A percentile compares a stretch with the other conserved stretches of the same genome.
phyloP scores from a whole-genome alignment of 2,329 filamentous ascomycete genomes.

The Alternaria triticimaculans region DNA sequence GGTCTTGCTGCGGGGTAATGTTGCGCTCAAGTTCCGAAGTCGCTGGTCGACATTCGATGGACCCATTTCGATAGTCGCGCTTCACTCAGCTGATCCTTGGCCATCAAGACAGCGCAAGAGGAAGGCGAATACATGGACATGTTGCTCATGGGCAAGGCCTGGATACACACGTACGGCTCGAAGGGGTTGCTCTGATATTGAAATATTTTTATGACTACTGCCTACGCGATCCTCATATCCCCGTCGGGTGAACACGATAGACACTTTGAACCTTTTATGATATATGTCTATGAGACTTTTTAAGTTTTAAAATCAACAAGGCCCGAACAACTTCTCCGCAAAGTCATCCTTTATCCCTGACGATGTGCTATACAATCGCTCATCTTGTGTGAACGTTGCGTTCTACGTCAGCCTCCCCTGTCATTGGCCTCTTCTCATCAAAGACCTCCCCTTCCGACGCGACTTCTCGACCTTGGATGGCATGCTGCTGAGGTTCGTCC shows the following conservation, averaged over 20 bases:
- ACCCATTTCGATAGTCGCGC: neutral
- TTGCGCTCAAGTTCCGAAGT: neutral
- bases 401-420: neutral
- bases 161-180: neutral
- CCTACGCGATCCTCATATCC: no score
- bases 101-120: neutral
- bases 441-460: neutral
- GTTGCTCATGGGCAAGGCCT: neutral
- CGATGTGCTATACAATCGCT: no score
- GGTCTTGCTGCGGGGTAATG: neutral
- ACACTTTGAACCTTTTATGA: neutral
- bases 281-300: neutral
- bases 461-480: neutral
- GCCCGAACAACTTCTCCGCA: neutral
- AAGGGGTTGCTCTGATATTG: neutral
- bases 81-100: neutral
- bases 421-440: neutral
- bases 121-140: neutral
- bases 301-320: neutral
- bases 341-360: neutral
- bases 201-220: neutral
- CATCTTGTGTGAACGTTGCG: neutral
- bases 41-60: neutral
- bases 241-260: neutral
- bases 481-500: neutral